A percentile compares a stretch with the other conserved stretches of the same genome.
These are phyloP conservation scores for Tolypocladium guangdongense DNA, from an alignment of 2,329 filamentous ascomycete genomes.

Conservation along the genomic window DNA sequence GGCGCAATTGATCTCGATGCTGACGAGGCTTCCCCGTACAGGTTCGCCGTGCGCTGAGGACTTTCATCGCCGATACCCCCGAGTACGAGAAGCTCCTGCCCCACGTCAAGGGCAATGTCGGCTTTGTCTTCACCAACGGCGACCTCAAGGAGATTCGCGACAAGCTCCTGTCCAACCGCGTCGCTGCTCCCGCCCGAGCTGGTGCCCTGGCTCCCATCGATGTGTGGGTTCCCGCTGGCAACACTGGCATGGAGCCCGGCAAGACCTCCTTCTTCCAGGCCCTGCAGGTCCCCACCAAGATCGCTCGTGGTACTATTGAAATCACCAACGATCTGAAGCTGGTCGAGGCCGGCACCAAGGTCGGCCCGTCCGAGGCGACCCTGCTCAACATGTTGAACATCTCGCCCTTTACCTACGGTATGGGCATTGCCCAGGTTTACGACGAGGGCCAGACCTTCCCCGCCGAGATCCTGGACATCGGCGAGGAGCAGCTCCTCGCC, in stretches of 20 bases:
- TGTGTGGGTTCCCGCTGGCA: slow-evolving; percentile 92
- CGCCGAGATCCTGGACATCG: slow-evolving; percentile 77
- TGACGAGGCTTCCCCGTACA: slow-evolving; percentile 21
- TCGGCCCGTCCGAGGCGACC: slow-evolving; percentile 97
- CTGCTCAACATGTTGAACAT: slow-evolving; percentile 99
- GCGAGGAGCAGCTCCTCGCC: slow-evolving; percentile 87
- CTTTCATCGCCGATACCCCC: slow-evolving; percentile 78
- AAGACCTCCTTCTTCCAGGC: slow-evolving; percentile 99
- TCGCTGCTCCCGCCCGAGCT: slow-evolving; percentile 94
- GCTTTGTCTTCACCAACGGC: slow-evolving; percentile 98
- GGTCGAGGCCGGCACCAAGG: slow-evolving; percentile 83
- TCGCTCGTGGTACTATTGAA: slow-evolving; percentile 99
- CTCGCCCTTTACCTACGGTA: slow-evolving; percentile 98
- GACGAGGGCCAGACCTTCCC: slow-evolving; percentile 92
- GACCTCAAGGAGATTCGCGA: slow-evolving; percentile 89
- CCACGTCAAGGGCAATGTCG: slow-evolving; percentile 93
- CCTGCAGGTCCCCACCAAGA: slow-evolving; percentile 99
- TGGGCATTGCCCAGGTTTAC: slow-evolving; percentile 94
- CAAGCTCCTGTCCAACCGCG: slow-evolving; percentile 93
- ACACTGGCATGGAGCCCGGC: slow-evolving; percentile 99
- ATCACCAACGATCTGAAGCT: slow-evolving; percentile 97
- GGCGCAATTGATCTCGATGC: slow-evolving; percentile 1
- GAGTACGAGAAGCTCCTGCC: slow-evolving; percentile 98
- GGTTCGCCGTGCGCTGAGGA: slow-evolving; percentile 95
- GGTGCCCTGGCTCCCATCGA: slow-evolving; percentile 90